Evolutionary conservation across 345 rosid species (phyloP).

Genomic region (Citrus inodora): DNA sequence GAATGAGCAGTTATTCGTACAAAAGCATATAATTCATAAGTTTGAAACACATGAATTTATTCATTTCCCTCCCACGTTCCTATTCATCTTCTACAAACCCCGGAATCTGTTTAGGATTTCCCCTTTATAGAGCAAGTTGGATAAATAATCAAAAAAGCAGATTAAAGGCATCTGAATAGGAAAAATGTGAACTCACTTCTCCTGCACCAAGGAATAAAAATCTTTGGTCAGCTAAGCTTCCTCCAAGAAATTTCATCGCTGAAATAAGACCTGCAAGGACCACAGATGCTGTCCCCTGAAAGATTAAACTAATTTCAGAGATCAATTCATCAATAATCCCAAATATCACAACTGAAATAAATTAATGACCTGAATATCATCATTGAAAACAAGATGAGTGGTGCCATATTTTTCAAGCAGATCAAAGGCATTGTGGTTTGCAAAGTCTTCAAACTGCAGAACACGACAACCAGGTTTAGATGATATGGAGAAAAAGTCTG

Average conservation of each 20-base stretch:
- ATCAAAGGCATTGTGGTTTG: conserved; percentile 96
- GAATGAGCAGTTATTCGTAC: neutral
- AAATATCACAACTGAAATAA: neutral
- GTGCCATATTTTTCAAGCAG: conserved; percentile 81
- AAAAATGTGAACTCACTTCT: conserved; percentile 48
- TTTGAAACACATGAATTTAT: neutral
- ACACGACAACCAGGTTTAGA: neutral
- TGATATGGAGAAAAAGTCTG: neutral
- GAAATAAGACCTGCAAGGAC: conserved; percentile 94
- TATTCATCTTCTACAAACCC: neutral
- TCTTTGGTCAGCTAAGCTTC: conserved; percentile 69
- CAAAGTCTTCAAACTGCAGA: conserved; percentile 94
- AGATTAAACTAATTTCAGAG: conserved; percentile 12
- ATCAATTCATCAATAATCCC: neutral
- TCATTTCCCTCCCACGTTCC: neutral
- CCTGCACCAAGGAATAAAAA: conserved; percentile 98
- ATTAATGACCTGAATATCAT: conserved; percentile 82
- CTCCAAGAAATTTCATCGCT: conserved; percentile 71
- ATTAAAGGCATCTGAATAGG: neutral
- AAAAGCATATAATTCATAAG: neutral
- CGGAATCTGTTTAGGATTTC: neutral
- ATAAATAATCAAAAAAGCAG: neutral
- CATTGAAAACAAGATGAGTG: conserved; percentile 96
- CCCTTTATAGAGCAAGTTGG: neutral
- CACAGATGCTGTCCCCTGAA: conserved; percentile 98